Evolutionary conservation across 2,329 filamentous ascomycete species (phyloP), one percentile per base, ranked within the genome.

Genomic region (Gnomoniopsis smithogilvyi): DNA sequence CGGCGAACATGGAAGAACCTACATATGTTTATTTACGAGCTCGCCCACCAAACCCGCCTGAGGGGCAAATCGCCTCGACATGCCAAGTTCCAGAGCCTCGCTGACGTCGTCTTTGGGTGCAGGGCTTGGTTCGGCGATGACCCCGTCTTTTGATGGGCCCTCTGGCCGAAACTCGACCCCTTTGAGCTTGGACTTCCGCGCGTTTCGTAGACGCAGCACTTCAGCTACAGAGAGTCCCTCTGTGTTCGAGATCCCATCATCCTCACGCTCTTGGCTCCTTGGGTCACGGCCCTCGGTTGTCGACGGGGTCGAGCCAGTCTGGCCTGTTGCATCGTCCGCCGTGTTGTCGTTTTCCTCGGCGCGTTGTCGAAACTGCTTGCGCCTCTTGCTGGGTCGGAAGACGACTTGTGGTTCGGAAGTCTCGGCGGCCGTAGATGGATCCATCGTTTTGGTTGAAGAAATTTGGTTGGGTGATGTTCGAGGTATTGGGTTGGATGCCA

Each of bases 1-100:
- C 6, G 41, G 10, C 12, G 24, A 30, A 36, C 6, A 30, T 24
- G 21, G 8, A 56, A 58, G 49, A 53, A 84, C 88, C 86, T 82
- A 94, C 90, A 94, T 91, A 76, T 93, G 89, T 74, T 80, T 88
- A 71, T 92, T 88, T 63, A 87, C 80, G 22, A 84, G 71, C 58
- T 89, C 87, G 36, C 82, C 81, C 0, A 87, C 78, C 62, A 87
- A 74, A 0, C 90, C 90, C 0, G 88, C 92, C 71, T 91, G 89
- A 59, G 86, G 83, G 55, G 86, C 85, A 69, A 94, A 94, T 45
- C 88, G 85, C 60, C 76, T 78, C 38, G 68, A 69, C 34, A 75
- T 70, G 1, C 70, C 70, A 15, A 67, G 66, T 4, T 72, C 68
- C n/a, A 68, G 63, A 7, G 69, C 64, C 6, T 67, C 55, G 2